Conservation (phyloP, 768 basidiomycete species). For the Gloeopeniophorella convolvens region DNA sequence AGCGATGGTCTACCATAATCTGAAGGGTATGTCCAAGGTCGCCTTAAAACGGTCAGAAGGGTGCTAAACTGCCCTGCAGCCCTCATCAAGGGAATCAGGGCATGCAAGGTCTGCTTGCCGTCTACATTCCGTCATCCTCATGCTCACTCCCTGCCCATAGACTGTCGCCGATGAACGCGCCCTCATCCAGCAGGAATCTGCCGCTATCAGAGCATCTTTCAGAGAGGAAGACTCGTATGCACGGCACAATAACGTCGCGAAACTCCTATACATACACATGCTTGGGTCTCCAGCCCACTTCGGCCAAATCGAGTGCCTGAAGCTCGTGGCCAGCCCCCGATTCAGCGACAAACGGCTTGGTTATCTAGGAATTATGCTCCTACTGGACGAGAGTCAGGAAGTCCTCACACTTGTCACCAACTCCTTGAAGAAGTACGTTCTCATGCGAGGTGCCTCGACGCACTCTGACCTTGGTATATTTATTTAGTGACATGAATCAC, state of each 20-base stretch:
- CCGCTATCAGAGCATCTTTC: constrained; percentile 94
- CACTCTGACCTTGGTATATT: constrained; percentile 11
- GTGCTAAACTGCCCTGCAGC: constrained; percentile 44
- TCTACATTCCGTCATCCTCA: neutral
- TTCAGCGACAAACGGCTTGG: constrained; percentile 96
- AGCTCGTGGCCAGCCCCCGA: constrained; percentile 89
- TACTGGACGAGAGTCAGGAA: constrained; percentile 96
- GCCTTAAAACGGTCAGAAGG: neutral
- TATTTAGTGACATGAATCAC: constrained; percentile 92
- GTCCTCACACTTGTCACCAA: constrained; percentile 97
- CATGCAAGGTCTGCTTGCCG: constrained; percentile 67
- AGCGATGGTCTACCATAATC: constrained; percentile 75
- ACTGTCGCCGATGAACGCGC: constrained; percentile 97
- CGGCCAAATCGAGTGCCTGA: constrained; percentile 96
- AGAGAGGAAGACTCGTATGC: constrained; percentile 94
- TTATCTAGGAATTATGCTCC: constrained; percentile 95
- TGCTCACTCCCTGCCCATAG: constrained; percentile 36
- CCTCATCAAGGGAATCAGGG: constrained; percentile 95
- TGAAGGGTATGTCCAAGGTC: constrained; percentile 54
- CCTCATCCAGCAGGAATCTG: constrained; percentile 95
- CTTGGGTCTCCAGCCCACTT: constrained; percentile 98
- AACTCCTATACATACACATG: constrained; percentile 98
- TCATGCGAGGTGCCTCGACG: neutral
- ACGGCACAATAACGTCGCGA: constrained; percentile 95
- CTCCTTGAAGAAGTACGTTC: constrained; percentile 88